Percentiles rank a stretch among this genome's conserved stretches.
Evolutionary conservation across 1,284 basidiomycete species (phyloP).

Genomic region (Inonotus obliquus): DNA sequence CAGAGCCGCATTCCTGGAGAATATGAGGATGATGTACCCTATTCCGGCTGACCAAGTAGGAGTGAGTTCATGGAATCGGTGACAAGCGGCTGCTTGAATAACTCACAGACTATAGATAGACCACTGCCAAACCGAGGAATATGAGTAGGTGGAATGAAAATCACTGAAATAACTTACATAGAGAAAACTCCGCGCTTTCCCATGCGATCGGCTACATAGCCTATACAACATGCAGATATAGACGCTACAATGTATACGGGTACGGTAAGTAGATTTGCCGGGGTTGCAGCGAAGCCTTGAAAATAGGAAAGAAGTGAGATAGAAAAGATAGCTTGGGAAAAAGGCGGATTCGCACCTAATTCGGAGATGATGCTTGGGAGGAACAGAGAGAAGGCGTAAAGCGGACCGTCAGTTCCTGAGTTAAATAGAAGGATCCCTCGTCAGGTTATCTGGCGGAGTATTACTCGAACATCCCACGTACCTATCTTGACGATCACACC

Average conservation of each 20-base stretch:
- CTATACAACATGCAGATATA: conserved; percentile 56
- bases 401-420: conserved; percentile 54
- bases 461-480: background rate
- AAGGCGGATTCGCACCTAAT: conserved; percentile 31
- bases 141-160: background rate
- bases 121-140: conserved; percentile 22
- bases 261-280: conserved; percentile 67
- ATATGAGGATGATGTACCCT: conserved; percentile 37
- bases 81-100: background rate
- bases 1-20: conserved; percentile 53
- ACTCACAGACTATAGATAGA: conserved; percentile 35
- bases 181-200: conserved; percentile 58
- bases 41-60: background rate
- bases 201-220: conserved; percentile 57
- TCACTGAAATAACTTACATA: conserved; percentile 39
- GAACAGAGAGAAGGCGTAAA: conserved; percentile 73
- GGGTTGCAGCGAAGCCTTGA: conserved; percentile 59
- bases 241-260: conserved; percentile 69
- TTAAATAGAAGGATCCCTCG: conserved; percentile 30
- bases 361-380: conserved; percentile 67
- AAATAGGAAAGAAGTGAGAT: conserved; percentile 11
- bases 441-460: background rate
- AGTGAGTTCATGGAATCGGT: background rate
- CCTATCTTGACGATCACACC: conserved; percentile 38
- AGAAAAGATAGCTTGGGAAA: background rate